Evolutionary conservation across 2,329 filamentous ascomycete species (phyloP).

Genomic region (Arachnopeziza araneosa): DNA sequence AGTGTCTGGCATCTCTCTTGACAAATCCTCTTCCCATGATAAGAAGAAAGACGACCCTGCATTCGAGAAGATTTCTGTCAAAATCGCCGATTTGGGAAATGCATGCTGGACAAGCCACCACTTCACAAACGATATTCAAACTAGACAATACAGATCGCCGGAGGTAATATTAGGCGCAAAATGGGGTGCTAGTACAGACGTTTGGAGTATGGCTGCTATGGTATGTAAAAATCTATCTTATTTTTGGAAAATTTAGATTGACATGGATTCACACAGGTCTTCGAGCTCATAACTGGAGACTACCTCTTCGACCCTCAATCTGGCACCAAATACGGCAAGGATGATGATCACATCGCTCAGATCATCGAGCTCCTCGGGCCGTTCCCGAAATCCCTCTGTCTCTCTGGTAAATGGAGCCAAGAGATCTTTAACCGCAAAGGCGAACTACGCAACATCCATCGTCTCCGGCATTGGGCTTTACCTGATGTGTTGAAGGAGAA

Average conservation of each 20-base stretch:
- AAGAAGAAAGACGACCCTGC: constrained; percentile 51
- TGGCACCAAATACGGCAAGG: constrained; percentile 97
- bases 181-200: constrained; percentile 98
- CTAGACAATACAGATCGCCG: constrained; percentile 90
- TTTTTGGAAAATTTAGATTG: neutral
- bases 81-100: constrained; percentile 97
- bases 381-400: constrained; percentile 87
- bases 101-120: constrained; percentile 99
- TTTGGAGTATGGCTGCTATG: constrained; percentile 99
- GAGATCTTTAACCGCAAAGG: constrained; percentile 99
- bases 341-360: constrained; percentile 98
- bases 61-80: constrained; percentile 73
- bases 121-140: constrained; percentile 99
- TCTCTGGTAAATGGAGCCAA: constrained; percentile 94
- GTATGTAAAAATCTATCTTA: constrained; percentile 46
- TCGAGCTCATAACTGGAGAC: constrained; percentile 95
- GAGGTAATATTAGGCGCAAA: constrained; percentile 96
- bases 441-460: constrained; percentile 94
- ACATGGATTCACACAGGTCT: constrained; percentile 54
- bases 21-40: constrained; percentile 59
- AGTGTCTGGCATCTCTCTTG: constrained; percentile 89
- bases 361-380: constrained; percentile 94
- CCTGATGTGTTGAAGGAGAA: constrained; percentile 92
- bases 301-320: constrained; percentile 98
- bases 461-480: constrained; percentile 91